Conservation (phyloP, 78 protist genomes). For the Bigelowiella natans region DNA sequence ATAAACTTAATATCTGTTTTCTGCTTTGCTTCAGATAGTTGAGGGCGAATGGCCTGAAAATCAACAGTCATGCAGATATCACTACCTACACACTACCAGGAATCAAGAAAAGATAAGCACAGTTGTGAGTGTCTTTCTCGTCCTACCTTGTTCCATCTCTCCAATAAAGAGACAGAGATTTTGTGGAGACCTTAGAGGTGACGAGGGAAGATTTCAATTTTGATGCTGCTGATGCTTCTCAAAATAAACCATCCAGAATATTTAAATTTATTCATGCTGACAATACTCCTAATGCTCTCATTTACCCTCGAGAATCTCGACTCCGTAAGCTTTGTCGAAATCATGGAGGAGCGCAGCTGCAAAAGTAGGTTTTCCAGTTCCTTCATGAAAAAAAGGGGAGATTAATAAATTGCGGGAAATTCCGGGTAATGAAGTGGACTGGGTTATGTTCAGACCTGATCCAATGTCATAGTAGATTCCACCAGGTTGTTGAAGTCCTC, state of each 20-base stretch:
- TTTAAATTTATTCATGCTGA: no score
- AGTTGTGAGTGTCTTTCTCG: neutral
- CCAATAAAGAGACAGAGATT: neutral
- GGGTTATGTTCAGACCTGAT: neutral
- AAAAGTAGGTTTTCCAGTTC: neutral
- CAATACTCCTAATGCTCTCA: no score
- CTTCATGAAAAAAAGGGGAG: neutral
- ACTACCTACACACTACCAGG: no score
- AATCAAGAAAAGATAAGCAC: neutral
- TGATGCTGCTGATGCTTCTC: no score
- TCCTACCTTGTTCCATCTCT: neutral
- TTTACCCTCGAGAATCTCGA: neutral
- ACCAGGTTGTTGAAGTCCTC: neutral
- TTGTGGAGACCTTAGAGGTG: neutral
- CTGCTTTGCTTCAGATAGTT: neutral
- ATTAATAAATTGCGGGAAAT: no score
- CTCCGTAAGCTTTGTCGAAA: neutral
- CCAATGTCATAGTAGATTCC: neutral
- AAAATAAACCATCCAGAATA: no score
- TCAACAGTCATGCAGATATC: no score
- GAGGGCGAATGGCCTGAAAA: neutral
- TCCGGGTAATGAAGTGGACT: no score
- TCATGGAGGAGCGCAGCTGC: neutral
- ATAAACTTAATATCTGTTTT: neutral
- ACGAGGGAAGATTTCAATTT: no score